Evolutionary conservation across 73 alveolate species (phyloP), one percentile per base, ranked within the genome.

Genomic region (Breviolum minutum): DNA sequence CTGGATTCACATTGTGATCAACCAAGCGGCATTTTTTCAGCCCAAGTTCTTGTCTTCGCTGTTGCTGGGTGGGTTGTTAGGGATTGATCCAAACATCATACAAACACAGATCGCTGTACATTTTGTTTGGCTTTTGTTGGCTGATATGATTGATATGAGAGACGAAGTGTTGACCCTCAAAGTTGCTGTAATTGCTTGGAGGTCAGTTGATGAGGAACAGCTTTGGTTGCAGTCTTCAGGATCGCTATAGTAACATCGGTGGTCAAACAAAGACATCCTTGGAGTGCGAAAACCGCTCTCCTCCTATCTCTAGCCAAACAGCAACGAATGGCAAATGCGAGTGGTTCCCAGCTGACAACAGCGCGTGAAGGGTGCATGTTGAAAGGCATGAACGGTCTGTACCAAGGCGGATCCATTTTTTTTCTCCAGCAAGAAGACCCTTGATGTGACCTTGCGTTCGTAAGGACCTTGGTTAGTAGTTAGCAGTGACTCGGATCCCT

Each of bases 241-340:
- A 12, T 26, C 12, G 81, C 81, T 71, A 5, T 71, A 40, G 81
- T 4, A 71, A 20, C 40, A 16, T 8, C 81, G 8, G 24, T 29
- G 54, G 20, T 73, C 17, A 73, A 14, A 73, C 24, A 73, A 73
- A 73, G 54, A 73, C 29, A 73, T 69, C 27, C 27, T 17, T 30
- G 87, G 87, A 79, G 87, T 29, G 87, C 87, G 87, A 79, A 79
- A 79, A 79, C 87, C 87, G 87, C 87, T 32, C 87, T 79, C 87
- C 87, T 12, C 24, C 87, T 79, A 79, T 79, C 63, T 32, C 63
- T 79, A 13, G 87, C 87, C 87, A 79, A 79, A 79, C 17, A 68
- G 87, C 87, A 79, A 32, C 87, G 64, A 79, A n/a, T 11, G 74
- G 17, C 74, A n/a, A n/a, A n/a, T n/a, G n/a, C n/a, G n/a, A n/a